Evolutionary conservation across 768 basidiomycete species (phyloP), one percentile per base, ranked within the genome.

Genomic region (Podaxis mareebaensis): DNA sequence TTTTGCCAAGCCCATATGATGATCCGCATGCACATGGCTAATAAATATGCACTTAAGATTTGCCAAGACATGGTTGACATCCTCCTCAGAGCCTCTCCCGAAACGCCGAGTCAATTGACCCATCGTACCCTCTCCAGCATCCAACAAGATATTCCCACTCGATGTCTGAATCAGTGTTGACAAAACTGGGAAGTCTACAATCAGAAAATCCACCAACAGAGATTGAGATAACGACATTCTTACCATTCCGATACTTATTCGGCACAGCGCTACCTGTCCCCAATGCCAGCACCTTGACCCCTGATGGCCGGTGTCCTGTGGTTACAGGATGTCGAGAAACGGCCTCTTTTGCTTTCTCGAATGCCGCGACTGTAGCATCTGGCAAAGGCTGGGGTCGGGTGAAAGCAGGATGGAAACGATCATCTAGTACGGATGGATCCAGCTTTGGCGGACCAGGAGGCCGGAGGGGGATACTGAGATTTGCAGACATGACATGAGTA

Each of bases 21-120:
- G 96, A 70, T 98, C 96, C 0, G 84, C 96, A 70, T 97, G 96
- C 67, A 91, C 83, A 72, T 99, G 96, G 65, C 92, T 94, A 64
- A 96, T 79, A 73, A 89, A 97, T 40, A 99, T 82, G 70, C 92
- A 87, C 68, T 85, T 89, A 12, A 95, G 73, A 55, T 90, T 78
- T n/a, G 87, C 78, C 57, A 95, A 77, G 13, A 89, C 79, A 12
- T 85, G 71, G 80, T 85, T 85, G 2, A 84, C 85, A 60, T 79
- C 80, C 10, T 70, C 66, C 0, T 73, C 63, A 3, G 69, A 68
- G 1, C 68, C 69, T 39, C 82, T 79, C 17, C 95, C 95, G 70
- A 89, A 96, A 53, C 88, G 83, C 3, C 96, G 83, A 2, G 81
- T 80, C 3, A 98, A 81, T 70, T 98, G 96, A 1, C 95, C 95